Evolutionary conservation across 1,284 basidiomycete species (phyloP).

Genomic region (Microbotryomycetes sp.): DNA sequence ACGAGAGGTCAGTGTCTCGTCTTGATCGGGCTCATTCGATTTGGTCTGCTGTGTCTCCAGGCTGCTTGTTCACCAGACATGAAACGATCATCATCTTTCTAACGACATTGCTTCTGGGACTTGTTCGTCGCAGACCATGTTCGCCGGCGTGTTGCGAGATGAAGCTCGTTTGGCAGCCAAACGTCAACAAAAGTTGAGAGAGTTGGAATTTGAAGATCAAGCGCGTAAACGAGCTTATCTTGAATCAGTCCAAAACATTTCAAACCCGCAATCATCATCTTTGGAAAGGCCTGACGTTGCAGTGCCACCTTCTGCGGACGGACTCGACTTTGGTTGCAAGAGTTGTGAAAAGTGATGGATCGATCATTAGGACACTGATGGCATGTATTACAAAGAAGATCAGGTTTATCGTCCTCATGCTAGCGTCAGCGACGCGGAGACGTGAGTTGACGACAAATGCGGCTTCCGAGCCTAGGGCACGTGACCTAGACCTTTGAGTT

Average conservation of each 20-base stretch:
- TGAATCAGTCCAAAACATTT: slow-evolving; percentile 29
- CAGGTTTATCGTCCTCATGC: no score
- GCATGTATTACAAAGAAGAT: no score
- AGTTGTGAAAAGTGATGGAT: slow-evolving; percentile 27
- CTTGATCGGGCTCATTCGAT: no score
- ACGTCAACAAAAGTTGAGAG: slow-evolving; percentile 57
- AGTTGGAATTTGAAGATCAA: slow-evolving; percentile 48
- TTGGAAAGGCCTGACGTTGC: slow-evolving; percentile 1
- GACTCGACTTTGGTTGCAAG: slow-evolving; percentile 33
- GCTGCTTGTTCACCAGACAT: not conserved
- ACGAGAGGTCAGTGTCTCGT: slow-evolving; percentile 58
- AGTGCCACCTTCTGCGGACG: slow-evolving; percentile 21
- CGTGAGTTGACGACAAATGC: no score
- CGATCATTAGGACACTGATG: no score
- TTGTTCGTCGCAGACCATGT: slow-evolving; percentile 62
- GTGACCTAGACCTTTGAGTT: no score
- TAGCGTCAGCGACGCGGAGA: no score
- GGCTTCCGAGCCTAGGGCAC: no score
- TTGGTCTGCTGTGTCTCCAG: slow-evolving; percentile 17
- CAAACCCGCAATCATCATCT: slow-evolving; percentile 7
- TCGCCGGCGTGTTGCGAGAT: slow-evolving; percentile 77
- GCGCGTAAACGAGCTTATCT: slow-evolving; percentile 32
- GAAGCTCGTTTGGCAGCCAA: slow-evolving; percentile 72
- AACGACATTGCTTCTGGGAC: slow-evolving; percentile 1
- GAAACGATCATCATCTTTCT: slow-evolving; percentile 5